Conservation (phyloP, 352 stramenopile species). For the Pythium brachiatum region DNA sequence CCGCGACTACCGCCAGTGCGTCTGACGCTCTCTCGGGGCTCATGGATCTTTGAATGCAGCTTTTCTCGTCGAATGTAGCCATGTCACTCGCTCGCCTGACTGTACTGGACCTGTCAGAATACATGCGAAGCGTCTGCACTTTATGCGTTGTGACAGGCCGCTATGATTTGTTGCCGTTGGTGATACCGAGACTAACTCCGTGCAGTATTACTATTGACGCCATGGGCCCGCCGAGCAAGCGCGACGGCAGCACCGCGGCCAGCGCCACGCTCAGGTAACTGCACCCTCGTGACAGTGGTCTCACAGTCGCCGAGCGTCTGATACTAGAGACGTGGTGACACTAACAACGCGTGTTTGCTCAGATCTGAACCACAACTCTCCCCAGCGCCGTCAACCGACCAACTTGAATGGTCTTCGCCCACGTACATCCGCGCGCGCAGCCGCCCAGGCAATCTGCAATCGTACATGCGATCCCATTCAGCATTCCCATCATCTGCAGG, state of each 20-base stretch:
- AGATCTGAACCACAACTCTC: constrained; percentile 10
- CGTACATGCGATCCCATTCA: constrained; percentile 30
- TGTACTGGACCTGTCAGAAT: not conserved
- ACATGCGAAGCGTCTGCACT: not conserved
- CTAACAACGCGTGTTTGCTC: not conserved
- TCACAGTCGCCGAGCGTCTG: not conserved
- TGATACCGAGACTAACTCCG: constrained; percentile 21
- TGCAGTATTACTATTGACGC: not conserved
- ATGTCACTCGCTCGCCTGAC: constrained; percentile 1
- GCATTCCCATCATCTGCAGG: constrained; percentile 27
- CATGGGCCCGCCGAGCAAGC: constrained; percentile 16
- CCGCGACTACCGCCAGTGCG: not conserved
- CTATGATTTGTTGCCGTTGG: constrained; percentile 27
- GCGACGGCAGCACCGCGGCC: constrained; percentile 11
- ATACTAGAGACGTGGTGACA: not conserved
- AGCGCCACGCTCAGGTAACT: constrained; percentile 7
- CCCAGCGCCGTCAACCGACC: constrained; percentile 5
- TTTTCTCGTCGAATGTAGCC: constrained; percentile 11
- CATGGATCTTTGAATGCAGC: constrained; percentile 4
- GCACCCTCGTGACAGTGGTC: not conserved
- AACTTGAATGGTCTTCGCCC: constrained; percentile 34
- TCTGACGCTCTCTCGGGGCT: constrained; percentile 10
- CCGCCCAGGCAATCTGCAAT: constrained; percentile 46
- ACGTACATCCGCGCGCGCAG: constrained; percentile 36
- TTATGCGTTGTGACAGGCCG: constrained; percentile 11